Evolutionary conservation across 345 rosid genomes (phyloP), one percentile per base, ranked within the genome.

Genomic region (Eutrema japonicum): DNA sequence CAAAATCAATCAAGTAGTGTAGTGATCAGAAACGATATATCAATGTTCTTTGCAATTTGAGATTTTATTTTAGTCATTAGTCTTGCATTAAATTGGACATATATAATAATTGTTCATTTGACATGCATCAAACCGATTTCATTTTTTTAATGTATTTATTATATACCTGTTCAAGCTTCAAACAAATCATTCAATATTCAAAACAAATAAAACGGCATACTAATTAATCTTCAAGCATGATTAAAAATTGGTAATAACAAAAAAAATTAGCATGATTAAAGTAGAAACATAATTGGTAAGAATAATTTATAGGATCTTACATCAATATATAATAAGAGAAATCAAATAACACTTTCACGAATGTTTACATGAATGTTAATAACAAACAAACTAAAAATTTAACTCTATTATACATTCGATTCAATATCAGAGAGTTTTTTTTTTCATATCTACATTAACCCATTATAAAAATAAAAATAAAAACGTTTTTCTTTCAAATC

Each of bases 21-120:
- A 43, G 38, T 11, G 42, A 62, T 27, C 66, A 13, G 38, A 42
- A 29, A 13, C 22, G 8, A 22, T 12, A 49, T 10, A 13, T 65
- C 70, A 49, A 38, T 26, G 45, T 36, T 49, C 12, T 33, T 10
- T 2, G 33, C 56, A 11, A 36, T 50, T 49, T 36, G 2, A 18
- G 7, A 2, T 42, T 64, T 64, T 10, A 42, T 60, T 27, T 61
- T 26, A 40, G 4, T 63, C 40, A 64, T 14, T 14, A 64, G n/a
- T 47, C 30, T 46, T 46, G 54, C 54, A 35, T 65, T 12, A 7
- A 50, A 26, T 37, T 50, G 26, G 47, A 37, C 47, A 50, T 38
- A 3, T 10, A 22, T 36, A 22, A 35, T 29, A 14, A 2, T 11
- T 41, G 35, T 60, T 35, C 29, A 22, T 46, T 35, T 8, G 10